Evolutionary conservation across 108 stramenopile species (phyloP), one percentile per base, ranked within the genome.

Genomic region (Stephanodiscus triporus): DNA sequence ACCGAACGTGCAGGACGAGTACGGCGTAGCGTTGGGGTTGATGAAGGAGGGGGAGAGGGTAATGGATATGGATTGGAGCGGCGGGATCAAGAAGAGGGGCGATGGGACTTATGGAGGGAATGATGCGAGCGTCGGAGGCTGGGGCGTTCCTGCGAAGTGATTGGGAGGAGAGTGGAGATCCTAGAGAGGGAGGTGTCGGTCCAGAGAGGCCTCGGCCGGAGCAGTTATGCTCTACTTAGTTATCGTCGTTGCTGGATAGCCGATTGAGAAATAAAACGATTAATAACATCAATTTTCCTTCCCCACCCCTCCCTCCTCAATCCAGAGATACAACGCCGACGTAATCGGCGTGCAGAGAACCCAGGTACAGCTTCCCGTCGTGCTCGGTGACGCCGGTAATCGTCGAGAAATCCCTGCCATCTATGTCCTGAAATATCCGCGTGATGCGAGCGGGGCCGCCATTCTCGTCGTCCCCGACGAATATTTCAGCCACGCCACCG

Each of bases 301-400:
- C 23, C 26, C 36, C 23, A 16, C 19, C 24, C 51, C 51, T 8
- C 51, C 23, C 51, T 8, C 37, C 22, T 78, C 62, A 85, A 11
- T 10, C 58, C 30, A 86, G 61, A 34, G 72, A 66, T 47, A 88
- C 86, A 8, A 89, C 87, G 5, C 86, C 88, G 49, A 92, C 77
- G 58, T 81, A 88, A 67, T 86, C 37, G 56, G 84, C 81, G n/a
- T 87, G 72, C 9, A 88, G 65, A 29, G 87, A 89, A n/a, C 91
- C 91, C 38, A 92, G 68, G 68, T 89, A 92, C 14, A 92, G 26
- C 57, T 87, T 86, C 27, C 83, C 79, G 10, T 80, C 45, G 58
- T 64, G 60, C 27, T 83, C 78, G 6, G 91, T 92, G 1, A 87
- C 85, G 11, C 91, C 87, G 19, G 87, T 89, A 37, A 92, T 51